Evolutionary conservation across 306 rosid species (phyloP).

Genomic region (Albizia julibrissin): DNA sequence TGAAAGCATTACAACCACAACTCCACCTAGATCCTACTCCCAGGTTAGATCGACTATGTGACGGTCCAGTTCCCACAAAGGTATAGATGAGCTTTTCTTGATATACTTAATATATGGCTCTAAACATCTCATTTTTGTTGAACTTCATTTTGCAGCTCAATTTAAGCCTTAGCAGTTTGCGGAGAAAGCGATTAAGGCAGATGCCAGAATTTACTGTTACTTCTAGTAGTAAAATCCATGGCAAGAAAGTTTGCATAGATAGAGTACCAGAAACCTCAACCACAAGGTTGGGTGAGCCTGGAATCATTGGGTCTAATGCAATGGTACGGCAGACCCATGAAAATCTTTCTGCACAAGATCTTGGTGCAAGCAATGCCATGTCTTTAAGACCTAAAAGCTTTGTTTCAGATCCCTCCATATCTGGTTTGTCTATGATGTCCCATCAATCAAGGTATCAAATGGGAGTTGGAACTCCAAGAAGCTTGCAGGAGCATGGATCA

Average conservation of each 20-base stretch:
- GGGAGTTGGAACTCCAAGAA: conserved; percentile 70
- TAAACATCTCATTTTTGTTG: conserved; percentile 38
- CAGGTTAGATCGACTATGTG: conserved; percentile 73
- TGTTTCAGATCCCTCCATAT: conserved; percentile 66
- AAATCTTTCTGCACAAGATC: conserved; percentile 57
- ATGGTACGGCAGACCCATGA: conserved; percentile 59
- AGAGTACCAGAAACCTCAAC: conserved; percentile 68
- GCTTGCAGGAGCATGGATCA: conserved; percentile 68
- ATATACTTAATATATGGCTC: conserved; percentile 31
- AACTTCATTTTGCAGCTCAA: conserved; percentile 65
- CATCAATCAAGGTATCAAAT: conserved; percentile 68
- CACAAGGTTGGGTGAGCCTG: conserved; percentile 65
- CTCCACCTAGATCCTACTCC: conserved; percentile 88
- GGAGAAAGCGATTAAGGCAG: conserved; percentile 77
- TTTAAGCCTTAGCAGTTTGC: conserved; percentile 50
- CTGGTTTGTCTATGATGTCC: conserved; percentile 54
- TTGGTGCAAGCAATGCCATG: conserved; percentile 50
- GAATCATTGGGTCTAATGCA: conserved; percentile 56
- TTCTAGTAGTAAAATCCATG: conserved; percentile 62
- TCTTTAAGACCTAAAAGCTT: conserved; percentile 62
- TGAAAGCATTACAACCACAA: conserved; percentile 86
- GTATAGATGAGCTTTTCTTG: conserved; percentile 45
- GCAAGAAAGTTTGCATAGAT: conserved; percentile 85
- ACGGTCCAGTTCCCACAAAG: conserved; percentile 63
- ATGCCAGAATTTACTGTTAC: conserved; percentile 73